These are phyloP conservation scores for Pholiota microspora DNA, from an alignment of 768 basidiomycete genomes.

Conservation along the genomic window DNA sequence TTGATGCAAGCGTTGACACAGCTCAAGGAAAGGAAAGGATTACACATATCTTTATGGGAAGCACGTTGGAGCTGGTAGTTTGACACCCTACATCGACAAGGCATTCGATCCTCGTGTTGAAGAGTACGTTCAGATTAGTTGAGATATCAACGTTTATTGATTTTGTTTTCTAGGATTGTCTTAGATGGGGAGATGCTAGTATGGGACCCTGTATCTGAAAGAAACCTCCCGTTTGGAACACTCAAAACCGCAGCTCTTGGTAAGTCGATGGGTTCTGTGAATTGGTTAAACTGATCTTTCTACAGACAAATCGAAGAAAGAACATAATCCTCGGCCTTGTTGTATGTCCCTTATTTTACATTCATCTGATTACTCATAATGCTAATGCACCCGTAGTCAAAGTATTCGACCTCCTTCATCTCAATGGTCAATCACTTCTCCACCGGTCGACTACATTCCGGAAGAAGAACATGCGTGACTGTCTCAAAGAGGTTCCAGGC, in stretches of 20 bases:
- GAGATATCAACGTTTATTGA: not conserved
- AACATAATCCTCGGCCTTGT: slow-evolving; percentile 82
- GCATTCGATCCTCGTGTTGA: slow-evolving; percentile 76
- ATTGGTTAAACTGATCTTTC: not conserved
- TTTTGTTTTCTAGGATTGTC: slow-evolving; percentile 60
- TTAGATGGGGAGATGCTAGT: slow-evolving; percentile 99
- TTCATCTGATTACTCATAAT: not conserved
- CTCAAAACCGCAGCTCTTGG: slow-evolving; percentile 91
- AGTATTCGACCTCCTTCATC: slow-evolving; percentile 89
- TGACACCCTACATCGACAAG: slow-evolving; percentile 82
- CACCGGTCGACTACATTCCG: slow-evolving; percentile 71
- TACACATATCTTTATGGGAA: slow-evolving; percentile 92
- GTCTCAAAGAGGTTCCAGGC: slow-evolving; percentile 68
- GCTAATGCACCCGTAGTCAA: slow-evolving; percentile 62
- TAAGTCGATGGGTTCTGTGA: slow-evolving; percentile 23
- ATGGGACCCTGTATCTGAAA: slow-evolving; percentile 89
- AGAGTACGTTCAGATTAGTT: slow-evolving; percentile 54
- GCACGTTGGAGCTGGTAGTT: slow-evolving; percentile 75
- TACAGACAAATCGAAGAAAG: slow-evolving; percentile 68
- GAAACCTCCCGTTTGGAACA: slow-evolving; percentile 89
- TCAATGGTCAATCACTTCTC: slow-evolving; percentile 81
- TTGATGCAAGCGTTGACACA: too few relatives aligned
- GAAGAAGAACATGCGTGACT: slow-evolving; percentile 71
- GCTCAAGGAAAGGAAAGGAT: slow-evolving; percentile 91
- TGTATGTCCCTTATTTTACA: slow-evolving; percentile 49